phyloP scores from a whole-genome alignment of 305 asterid species.

The Coffea humblotiana region DNA sequence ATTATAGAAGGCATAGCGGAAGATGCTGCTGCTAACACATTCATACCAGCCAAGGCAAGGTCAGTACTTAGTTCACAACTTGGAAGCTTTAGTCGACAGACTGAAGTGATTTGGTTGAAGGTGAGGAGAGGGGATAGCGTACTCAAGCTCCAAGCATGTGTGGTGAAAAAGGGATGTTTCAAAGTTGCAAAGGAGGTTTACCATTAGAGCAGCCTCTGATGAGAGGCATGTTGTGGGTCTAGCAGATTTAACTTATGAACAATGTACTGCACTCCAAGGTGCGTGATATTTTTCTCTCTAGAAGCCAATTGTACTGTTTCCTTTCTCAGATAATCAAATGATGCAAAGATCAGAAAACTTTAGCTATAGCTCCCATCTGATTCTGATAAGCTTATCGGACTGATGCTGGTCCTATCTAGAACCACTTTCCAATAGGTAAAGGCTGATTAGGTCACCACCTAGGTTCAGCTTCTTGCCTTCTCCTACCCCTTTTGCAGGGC shows the following conservation, averaged over 20 bases:
- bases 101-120: slow-evolving; percentile 41
- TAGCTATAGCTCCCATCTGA: neutral
- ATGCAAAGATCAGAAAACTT: too few relatives aligned
- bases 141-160: slow-evolving; percentile 39
- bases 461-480: too few relatives aligned
- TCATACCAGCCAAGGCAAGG: slow-evolving; percentile 38
- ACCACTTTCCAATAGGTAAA: too few relatives aligned
- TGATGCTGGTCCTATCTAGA: too few relatives aligned
- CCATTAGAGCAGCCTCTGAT: slow-evolving; percentile 46
- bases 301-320: neutral
- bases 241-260: slow-evolving; percentile 44
- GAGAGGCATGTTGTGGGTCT: slow-evolving; percentile 51
- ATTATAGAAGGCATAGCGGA: slow-evolving; percentile 48
- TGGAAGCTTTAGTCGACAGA: slow-evolving; percentile 32
- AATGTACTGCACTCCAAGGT: slow-evolving; percentile 53
- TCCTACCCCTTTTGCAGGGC: too few relatives aligned
- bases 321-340: too few relatives aligned
- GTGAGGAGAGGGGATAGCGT: slow-evolving; percentile 45
- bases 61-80: slow-evolving; percentile 35
- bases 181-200: slow-evolving; percentile 40
- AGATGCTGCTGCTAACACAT: slow-evolving; percentile 27
- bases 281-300: neutral
- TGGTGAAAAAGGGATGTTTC: slow-evolving; percentile 29
- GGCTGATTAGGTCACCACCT: too few relatives aligned
- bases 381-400: neutral